Evolutionary conservation across 371 early-diverging fungal genomes (phyloP).

Genomic region (Nosema muscidifuracis): DNA sequence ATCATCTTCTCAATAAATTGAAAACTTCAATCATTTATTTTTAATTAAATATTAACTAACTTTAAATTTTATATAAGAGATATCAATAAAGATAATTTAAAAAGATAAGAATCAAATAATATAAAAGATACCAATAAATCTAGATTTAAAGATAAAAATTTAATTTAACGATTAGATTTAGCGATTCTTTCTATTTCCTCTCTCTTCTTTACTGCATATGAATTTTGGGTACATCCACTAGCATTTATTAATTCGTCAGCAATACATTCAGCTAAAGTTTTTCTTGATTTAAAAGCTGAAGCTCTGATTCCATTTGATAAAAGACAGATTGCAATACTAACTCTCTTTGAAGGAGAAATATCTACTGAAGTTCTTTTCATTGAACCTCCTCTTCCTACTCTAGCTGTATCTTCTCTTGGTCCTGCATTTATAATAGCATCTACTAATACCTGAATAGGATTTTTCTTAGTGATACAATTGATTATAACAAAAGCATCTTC

Average conservation of each 20-base stretch:
- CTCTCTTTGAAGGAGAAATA: constrained; percentile 95
- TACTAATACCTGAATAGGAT: constrained; percentile 95
- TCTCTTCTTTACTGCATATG: constrained; percentile 79
- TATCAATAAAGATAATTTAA: constrained; percentile 12
- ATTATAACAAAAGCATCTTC: constrained; percentile 99
- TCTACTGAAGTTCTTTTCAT: constrained; percentile 99
- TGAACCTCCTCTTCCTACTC: constrained; percentile 97
- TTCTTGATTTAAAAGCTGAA: constrained; percentile 83
- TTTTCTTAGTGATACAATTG: constrained; percentile 89
- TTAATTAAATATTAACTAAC: too few species aligned
- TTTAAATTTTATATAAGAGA: too few species aligned
- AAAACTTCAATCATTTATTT: too few species aligned
- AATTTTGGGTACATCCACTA: constrained; percentile 64
- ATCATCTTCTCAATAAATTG: too few species aligned
- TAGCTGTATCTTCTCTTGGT: constrained; percentile 98
- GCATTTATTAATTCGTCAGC: constrained; percentile 99
- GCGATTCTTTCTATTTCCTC: constrained; percentile 98
- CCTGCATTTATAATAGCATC: constrained; percentile 99
- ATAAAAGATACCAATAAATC: too few species aligned
- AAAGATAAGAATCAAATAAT: too few species aligned
- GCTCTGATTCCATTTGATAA: constrained; percentile 86
- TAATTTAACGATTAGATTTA: constrained; percentile 74
- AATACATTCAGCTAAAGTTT: constrained; percentile 97
- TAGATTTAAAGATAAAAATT: constrained; percentile 16
- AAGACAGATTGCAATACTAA: constrained; percentile 89